Conservation (phyloP, 78 protist genomes). For the Dictyostelium intermedium region DNA sequence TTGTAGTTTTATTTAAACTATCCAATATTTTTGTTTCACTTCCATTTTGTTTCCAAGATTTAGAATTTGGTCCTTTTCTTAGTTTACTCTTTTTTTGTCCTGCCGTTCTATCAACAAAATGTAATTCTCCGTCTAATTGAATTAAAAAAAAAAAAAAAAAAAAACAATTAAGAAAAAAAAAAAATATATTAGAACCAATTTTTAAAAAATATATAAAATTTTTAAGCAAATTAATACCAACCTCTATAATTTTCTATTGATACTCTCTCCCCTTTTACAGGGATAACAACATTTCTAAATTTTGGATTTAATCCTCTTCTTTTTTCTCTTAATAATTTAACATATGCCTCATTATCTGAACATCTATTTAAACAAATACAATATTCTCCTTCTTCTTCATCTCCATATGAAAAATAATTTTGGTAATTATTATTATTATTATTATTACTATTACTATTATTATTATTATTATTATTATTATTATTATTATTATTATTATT, state of each 20-base stretch:
- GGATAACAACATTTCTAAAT: not conserved
- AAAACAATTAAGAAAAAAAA: not conserved
- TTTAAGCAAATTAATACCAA: not conserved
- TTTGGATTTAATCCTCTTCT: not conserved
- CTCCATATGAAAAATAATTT: not conserved
- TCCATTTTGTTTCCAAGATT: conserved; percentile 76
- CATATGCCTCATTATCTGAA: conserved; percentile 7
- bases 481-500: not conserved
- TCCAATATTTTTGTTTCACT: conserved; percentile 40
- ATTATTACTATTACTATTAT: not conserved
- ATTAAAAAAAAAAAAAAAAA: not conserved
- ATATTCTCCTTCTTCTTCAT: not conserved
- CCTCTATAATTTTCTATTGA: conserved; percentile 14
- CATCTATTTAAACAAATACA: conserved; percentile 26
- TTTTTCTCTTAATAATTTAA: not conserved
- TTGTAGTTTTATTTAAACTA: not conserved
- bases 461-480: not conserved
- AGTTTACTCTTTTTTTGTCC: conserved; percentile 42
- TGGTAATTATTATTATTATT: not conserved
- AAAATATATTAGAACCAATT: not conserved
- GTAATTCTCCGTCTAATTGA: conserved; percentile 66
- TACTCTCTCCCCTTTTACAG: not conserved
- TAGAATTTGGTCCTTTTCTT: conserved; percentile 1
- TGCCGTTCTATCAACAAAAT: conserved; percentile 48
- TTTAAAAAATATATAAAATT: not conserved